phyloP scores from a whole-genome alignment of 805 yeast species.

The Candida tammaniensis region DNA sequence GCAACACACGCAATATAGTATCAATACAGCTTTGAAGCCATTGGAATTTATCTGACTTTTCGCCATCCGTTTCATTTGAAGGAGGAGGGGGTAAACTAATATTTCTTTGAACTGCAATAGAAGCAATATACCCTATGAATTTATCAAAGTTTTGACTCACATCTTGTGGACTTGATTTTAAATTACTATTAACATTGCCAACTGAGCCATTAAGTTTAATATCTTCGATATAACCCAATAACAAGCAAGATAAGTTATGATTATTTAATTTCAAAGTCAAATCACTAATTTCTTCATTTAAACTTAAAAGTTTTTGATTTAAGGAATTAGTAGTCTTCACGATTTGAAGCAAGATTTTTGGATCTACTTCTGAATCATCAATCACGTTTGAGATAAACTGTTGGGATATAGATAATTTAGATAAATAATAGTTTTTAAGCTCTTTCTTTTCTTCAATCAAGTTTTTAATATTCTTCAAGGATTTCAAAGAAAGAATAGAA shows the following conservation, averaged over 20 bases:
- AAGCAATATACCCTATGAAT: slow-evolving; percentile 45
- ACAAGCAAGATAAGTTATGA: slow-evolving; percentile 45
- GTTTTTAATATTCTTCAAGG: slow-evolving; percentile 27
- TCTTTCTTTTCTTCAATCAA: slow-evolving; percentile 28
- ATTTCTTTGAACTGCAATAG: slow-evolving; percentile 43
- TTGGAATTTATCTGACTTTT: slow-evolving; percentile 19
- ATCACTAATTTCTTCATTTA: slow-evolving; percentile 26
- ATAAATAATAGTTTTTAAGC: slow-evolving; percentile 26
- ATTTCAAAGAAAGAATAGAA: slow-evolving; percentile 29
- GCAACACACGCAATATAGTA: slow-evolving; percentile 20
- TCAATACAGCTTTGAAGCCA: slow-evolving; percentile 44
- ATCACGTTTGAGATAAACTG: slow-evolving; percentile 31
- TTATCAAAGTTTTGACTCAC: slow-evolving; percentile 31
- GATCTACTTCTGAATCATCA: slow-evolving; percentile 22
- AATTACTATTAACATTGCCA: slow-evolving; percentile 1
- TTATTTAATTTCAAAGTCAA: slow-evolving; percentile 28
- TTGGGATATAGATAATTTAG: slow-evolving; percentile 29
- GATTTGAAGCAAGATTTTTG: slow-evolving; percentile 26
- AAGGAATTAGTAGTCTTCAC: slow-evolving; percentile 30
- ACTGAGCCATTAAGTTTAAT: slow-evolving; percentile 22
- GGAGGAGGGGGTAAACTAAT: slow-evolving; percentile 37
- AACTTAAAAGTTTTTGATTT: slow-evolving; percentile 26
- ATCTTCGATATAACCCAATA: slow-evolving; percentile 48
- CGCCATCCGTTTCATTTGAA: slow-evolving; percentile 7
- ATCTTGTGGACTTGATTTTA: slow-evolving; percentile 1